Percentiles rank a stretch among this genome's conserved stretches.
Evolutionary conservation across 148 eudicot species (phyloP).

Genomic region (Polygonum maritimum): DNA sequence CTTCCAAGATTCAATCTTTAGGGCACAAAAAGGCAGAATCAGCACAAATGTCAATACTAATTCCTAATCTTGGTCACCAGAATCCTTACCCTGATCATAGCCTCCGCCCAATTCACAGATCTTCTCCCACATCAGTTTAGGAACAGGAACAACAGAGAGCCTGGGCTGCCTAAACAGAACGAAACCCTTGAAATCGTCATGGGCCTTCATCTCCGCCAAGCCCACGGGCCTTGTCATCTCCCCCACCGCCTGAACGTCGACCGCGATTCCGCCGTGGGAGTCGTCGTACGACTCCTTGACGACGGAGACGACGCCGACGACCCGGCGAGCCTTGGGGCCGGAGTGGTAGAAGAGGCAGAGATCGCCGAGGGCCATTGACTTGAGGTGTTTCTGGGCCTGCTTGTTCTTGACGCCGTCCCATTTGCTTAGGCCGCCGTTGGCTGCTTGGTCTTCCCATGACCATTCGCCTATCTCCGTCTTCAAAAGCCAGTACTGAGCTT

Average conservation of each 20-base stretch:
- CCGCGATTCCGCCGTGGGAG: conserved; percentile 39
- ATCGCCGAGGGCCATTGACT: conserved; percentile 53
- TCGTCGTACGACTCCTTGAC: conserved; percentile 55
- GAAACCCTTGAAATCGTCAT: conserved; percentile 44
- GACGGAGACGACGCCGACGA: conserved; percentile 77
- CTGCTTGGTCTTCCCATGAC: conserved; percentile 88
- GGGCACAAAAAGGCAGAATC: neutral
- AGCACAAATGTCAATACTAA: neutral
- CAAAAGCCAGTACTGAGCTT: conserved; percentile 53
- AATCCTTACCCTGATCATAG: conserved; percentile 30
- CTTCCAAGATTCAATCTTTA: neutral
- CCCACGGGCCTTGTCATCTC: conserved; percentile 62
- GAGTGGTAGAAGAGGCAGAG: conserved; percentile 93
- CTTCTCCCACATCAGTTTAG: conserved; percentile 45
- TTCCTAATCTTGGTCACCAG: conserved; percentile 23
- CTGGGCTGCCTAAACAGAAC: conserved; percentile 67
- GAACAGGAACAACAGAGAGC: conserved; percentile 72
- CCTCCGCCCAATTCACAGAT: conserved; percentile 80
- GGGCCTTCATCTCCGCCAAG: conserved; percentile 66
- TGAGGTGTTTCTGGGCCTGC: conserved; percentile 75
- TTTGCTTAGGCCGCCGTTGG: conserved; percentile 52
- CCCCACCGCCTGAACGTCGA: conserved; percentile 73
- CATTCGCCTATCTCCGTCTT: conserved; percentile 83
- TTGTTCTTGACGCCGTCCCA: conserved; percentile 96
- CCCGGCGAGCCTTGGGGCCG: conserved; percentile 47